phyloP scores from a whole-genome alignment of 208 protist species.

The Trypanosoma theileri region DNA sequence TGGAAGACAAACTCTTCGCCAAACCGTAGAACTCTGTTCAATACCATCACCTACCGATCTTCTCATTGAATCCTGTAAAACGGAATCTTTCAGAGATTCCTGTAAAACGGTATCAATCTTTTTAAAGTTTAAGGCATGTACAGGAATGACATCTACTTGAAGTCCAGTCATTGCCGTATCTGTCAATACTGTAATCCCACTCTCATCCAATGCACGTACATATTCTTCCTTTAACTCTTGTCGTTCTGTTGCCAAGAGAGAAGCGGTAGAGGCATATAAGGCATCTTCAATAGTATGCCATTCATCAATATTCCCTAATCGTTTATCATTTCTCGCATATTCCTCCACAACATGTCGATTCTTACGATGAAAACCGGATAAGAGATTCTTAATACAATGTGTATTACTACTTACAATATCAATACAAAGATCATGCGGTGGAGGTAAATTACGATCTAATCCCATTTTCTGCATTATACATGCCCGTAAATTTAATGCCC shows the following conservation, averaged over 20 bases:
- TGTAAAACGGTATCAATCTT: slow-evolving; percentile 59
- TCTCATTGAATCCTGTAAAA: slow-evolving; percentile 43
- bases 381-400: slow-evolving; percentile 90
- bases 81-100: slow-evolving; percentile 47
- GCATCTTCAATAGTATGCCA: slow-evolving; percentile 82
- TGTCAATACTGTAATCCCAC: slow-evolving; percentile 70
- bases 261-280: slow-evolving; percentile 57
- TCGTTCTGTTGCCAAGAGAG: slow-evolving; percentile 56
- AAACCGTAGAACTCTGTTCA: neutral
- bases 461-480: slow-evolving; percentile 72
- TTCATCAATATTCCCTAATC: slow-evolving; percentile 38
- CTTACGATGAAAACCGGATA: slow-evolving; percentile 78
- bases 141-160: slow-evolving; percentile 82
- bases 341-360: slow-evolving; percentile 59
- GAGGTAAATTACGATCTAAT: slow-evolving; percentile 46
- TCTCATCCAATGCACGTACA: slow-evolving; percentile 55
- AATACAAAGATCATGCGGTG: slow-evolving; percentile 72
- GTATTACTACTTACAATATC: slow-evolving; percentile 90
- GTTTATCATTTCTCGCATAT: slow-evolving; percentile 42
- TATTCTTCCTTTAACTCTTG: slow-evolving; percentile 76
- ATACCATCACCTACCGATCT: slow-evolving; percentile 13
- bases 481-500: slow-evolving; percentile 77
- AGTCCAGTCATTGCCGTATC: slow-evolving; percentile 87
- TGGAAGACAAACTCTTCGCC: slow-evolving; percentile 1
- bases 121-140: slow-evolving; percentile 63